Base-by-base conservation (phyloP, 352 stramenopile genomes). In the Aphanomyces stellatus region DNA sequence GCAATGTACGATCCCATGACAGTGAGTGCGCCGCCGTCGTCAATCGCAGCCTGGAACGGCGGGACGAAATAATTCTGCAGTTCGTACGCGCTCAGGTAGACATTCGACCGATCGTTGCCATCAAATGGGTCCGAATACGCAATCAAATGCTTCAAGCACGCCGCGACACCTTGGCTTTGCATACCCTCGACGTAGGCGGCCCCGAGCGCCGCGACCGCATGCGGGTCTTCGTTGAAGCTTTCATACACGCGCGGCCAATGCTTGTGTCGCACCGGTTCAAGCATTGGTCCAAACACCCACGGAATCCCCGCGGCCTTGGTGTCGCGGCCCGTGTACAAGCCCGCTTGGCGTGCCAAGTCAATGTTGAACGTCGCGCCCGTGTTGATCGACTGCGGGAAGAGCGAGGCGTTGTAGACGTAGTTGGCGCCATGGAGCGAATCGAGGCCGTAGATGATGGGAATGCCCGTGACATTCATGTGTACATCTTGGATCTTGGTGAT, bases 1-100 rank as follows among this genome's bases (percentile, higher is more conserved):
- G 95, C 92, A 56, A 90, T 93, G 77, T 98, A 98, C 53, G 71
- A 95, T 73, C 97, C 92, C 94, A 98, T 98, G 1, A 91, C 82
- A 0, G 92, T 91, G 37, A 46, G 37, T n/a, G n/a, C 37, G 37
- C 37, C 37, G 2, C 13, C 37, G 37, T n/a, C 84, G 34, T 82
- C 59, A 6, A 81, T 76, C 0, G 86, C 86, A n/a, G 82, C 77
- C 1, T 87, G 66, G 60, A 95, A 96, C 13, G 87, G 76, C 31
- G 80, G 81, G 11, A 46, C 37, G n/a, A 46, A 96, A 67, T 87
- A 81, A 55, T 93, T 93, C 62, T 92, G 77, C 60, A 93, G 51
- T 34, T 92, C 81, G 59, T 80, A 93, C 34, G 90, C 78, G 0
- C 78, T 87, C 7, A 91, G 62, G 0, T 78, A 86, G 51, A 94